These are phyloP conservation scores for Leucosporidium yakuticum DNA, from an alignment of 768 basidiomycete genomes.

Conservation along the genomic window DNA sequence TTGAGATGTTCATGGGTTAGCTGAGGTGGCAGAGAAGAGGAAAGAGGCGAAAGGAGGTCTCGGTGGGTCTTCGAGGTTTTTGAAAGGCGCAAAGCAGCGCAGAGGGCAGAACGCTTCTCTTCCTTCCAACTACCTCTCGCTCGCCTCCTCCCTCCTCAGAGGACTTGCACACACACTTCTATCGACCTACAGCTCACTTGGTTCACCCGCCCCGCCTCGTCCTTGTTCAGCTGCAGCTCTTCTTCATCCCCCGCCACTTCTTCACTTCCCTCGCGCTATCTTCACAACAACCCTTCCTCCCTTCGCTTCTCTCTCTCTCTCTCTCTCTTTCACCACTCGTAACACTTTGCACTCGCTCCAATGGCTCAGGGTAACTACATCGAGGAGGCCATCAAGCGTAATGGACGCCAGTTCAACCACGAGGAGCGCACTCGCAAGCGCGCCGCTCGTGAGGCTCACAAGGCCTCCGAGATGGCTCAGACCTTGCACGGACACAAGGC, in stretches of 20 bases:
- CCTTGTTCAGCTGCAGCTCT: too few relatives aligned
- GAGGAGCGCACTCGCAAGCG: constrained; percentile 76
- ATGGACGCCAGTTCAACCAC: constrained; percentile 91
- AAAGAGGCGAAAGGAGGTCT: neutral
- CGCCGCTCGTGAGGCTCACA: constrained; percentile 47
- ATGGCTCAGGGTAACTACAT: constrained; percentile 88
- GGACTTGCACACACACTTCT: too few relatives aligned
- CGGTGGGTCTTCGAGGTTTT: too few relatives aligned
- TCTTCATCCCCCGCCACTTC: too few relatives aligned
- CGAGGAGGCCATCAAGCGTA: constrained; percentile 94
- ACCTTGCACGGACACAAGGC: constrained; percentile 95
- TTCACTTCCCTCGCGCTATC: neutral
- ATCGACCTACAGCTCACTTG: too few relatives aligned
- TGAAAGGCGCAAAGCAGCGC: too few relatives aligned
- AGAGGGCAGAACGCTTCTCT: too few relatives aligned
- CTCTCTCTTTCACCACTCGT: neutral
- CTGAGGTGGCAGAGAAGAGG: neutral
- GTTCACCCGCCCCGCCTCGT: too few relatives aligned
- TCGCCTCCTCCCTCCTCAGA: too few relatives aligned
- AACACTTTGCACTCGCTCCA: neutral
- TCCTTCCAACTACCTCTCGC: too few relatives aligned
- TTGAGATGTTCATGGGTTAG: constrained; percentile 26
- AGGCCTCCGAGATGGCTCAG: constrained; percentile 74
- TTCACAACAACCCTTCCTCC: neutral
- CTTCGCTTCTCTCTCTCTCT: neutral